These are phyloP conservation scores for Hansenula lynferdii DNA, from an alignment of 1,139 yeast genomes.

Conservation along the genomic window DNA sequence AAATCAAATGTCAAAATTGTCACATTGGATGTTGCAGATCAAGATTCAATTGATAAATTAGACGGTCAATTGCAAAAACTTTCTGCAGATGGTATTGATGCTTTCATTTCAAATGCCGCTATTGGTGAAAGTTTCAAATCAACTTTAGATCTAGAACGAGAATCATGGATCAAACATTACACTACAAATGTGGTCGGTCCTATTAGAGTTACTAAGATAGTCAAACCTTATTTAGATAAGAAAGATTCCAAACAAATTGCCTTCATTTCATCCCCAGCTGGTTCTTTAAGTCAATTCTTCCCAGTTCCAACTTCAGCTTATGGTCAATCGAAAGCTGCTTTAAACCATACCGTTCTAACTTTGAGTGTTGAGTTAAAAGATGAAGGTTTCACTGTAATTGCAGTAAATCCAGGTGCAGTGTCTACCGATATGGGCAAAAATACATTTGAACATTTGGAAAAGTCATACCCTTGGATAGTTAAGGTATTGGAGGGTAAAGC, in stretches of 20 bases:
- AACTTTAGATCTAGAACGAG: constrained; percentile 3
- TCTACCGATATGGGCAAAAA: neutral
- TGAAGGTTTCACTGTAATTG: constrained; percentile 24
- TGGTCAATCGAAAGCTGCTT: constrained; percentile 31
- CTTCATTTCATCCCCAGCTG: constrained; percentile 21
- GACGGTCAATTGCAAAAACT: too few species aligned
- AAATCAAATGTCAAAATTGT: too few species aligned
- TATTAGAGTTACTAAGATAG: constrained; percentile 17
- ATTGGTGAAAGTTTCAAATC: too few species aligned
- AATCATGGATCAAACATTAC: constrained; percentile 5
- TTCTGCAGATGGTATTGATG: too few species aligned
- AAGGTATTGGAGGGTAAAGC: neutral
- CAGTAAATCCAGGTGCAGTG: constrained; percentile 30
- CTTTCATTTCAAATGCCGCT: too few species aligned
- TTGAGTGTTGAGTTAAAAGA: constrained; percentile 21
- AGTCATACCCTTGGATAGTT: too few species aligned
- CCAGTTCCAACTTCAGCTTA: constrained; percentile 21
- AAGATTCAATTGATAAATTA: too few species aligned
- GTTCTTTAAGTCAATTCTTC: constrained; percentile 15
- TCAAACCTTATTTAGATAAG: constrained; percentile 19
- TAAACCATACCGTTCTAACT: constrained; percentile 24
- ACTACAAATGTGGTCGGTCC: constrained; percentile 24
- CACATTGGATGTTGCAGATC: too few species aligned
- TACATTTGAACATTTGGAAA: too few species aligned
- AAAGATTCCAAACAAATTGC: constrained; percentile 14